Percentiles rank a stretch among this genome's conserved stretches.
These are phyloP conservation scores for Lithospermum erythrorhizon DNA, from an alignment of 257 asterid genomes.

Conservation along the genomic window DNA sequence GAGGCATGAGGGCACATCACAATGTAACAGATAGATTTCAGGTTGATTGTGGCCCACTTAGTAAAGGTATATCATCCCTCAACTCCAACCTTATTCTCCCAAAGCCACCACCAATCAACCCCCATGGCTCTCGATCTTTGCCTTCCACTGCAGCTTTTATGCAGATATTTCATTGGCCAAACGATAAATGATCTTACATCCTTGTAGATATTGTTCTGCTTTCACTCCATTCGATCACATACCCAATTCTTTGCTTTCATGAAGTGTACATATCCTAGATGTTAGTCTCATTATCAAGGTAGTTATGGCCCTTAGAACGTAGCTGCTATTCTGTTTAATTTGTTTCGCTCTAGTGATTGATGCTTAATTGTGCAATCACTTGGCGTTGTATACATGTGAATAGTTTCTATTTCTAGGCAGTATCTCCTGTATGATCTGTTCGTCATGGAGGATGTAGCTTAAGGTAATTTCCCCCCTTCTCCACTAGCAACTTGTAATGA, in stretches of 20 bases:
- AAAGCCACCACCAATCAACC: slow-evolving; percentile 14
- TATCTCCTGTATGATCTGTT: too few relatives aligned
- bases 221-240: slow-evolving; percentile 4
- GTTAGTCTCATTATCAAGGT: slow-evolving; percentile 7
- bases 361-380: too few relatives aligned
- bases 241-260: slow-evolving; percentile 8
- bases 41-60: slow-evolving; percentile 16
- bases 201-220: slow-evolving; percentile 11
- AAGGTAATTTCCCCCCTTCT: too few relatives aligned
- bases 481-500: too few relatives aligned
- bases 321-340: too few relatives aligned
- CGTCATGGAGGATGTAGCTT: too few relatives aligned
- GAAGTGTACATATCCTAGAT: slow-evolving; percentile 27
- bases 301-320: not conserved
- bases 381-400: too few relatives aligned
- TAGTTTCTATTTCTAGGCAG: too few relatives aligned
- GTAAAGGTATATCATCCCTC: slow-evolving; percentile 16
- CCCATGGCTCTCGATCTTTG: slow-evolving; percentile 13
- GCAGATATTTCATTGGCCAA: slow-evolving; percentile 15
- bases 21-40: slow-evolving; percentile 15
- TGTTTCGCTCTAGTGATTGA: not conserved
- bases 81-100: slow-evolving; percentile 19
- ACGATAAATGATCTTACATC: slow-evolving; percentile 10
- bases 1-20: slow-evolving; percentile 17
- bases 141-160: slow-evolving; percentile 18